Evolutionary conservation across 2,329 filamentous ascomycete species (phyloP).

Genomic region (Simplicillium sp.): DNA sequence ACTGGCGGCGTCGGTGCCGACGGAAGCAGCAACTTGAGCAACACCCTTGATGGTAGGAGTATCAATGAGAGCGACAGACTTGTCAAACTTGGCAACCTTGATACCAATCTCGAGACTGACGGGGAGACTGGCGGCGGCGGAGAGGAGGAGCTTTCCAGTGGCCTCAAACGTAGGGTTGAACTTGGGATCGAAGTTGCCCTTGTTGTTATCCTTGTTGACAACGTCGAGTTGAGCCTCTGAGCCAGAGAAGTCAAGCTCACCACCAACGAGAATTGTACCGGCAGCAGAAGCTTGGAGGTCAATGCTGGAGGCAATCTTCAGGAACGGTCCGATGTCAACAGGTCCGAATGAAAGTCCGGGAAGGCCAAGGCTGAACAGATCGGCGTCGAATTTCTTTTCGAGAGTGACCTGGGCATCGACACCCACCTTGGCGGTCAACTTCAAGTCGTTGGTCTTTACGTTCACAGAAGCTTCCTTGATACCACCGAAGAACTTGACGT

Average conservation of each 20-base stretch:
- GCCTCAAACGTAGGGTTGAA: constrained; percentile 19
- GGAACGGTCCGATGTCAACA: constrained; percentile 14
- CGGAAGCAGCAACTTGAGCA: constrained; percentile 11
- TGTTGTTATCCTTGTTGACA: constrained; percentile 11
- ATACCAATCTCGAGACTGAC: constrained; percentile 15
- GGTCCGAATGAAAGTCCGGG: constrained; percentile 15
- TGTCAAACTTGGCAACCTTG: constrained; percentile 12
- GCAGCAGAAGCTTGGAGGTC: constrained; percentile 13
- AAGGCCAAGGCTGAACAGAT: constrained; percentile 15
- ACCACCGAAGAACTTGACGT: constrained; percentile 14
- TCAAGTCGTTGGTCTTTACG: constrained; percentile 11
- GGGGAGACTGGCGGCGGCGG: constrained; percentile 17
- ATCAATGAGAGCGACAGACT: constrained; percentile 13
- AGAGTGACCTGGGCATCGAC: constrained; percentile 16
- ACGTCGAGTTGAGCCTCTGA: constrained; percentile 14
- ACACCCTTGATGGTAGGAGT: constrained; percentile 17
- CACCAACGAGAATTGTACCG: constrained; percentile 18
- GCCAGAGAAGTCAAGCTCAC: constrained; percentile 17
- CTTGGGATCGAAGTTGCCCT: constrained; percentile 14
- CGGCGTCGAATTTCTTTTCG: constrained; percentile 9
- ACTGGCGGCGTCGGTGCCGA: constrained; percentile 4
- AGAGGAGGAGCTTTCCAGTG: constrained; percentile 14
- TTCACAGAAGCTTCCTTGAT: constrained; percentile 16
- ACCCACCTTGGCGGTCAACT: constrained; percentile 18
- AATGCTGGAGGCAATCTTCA: constrained; percentile 13